A percentile compares a stretch with the other conserved stretches of the same genome.
Evolutionary conservation across 352 stramenopile species (phyloP).

Genomic region (Blastocystis sp.): DNA sequence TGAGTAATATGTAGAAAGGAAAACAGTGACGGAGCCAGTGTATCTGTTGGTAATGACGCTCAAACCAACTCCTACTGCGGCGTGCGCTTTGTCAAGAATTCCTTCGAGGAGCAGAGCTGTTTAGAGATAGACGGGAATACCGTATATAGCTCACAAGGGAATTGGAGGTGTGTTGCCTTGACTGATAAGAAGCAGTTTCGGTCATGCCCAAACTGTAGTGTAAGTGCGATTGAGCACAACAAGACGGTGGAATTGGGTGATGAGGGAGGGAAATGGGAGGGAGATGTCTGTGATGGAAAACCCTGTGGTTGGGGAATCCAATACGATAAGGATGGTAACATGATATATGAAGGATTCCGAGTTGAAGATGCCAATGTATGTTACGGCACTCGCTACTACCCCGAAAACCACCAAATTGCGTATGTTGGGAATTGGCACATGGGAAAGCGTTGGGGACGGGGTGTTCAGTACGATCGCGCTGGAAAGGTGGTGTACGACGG

Average conservation of each 20-base stretch:
- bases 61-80: no score
- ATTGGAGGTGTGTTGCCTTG: no score
- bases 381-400: slow-evolving; percentile 5
- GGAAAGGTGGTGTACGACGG: not conserved
- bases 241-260: not conserved
- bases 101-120: no score
- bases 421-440: not conserved
- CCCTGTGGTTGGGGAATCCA: not conserved
- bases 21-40: no score
- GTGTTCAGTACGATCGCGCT: not conserved
- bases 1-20: no score
- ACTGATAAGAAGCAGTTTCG: not conserved
- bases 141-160: not conserved
- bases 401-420: not conserved
- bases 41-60: no score
- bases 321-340: not conserved
- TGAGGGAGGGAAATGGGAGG: not conserved
- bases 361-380: not conserved
- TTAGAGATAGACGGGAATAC: not conserved
- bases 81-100: no score
- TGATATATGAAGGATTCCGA: not conserved
- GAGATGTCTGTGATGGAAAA: not conserved
- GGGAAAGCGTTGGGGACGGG: not conserved
- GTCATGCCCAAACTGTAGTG: not conserved
- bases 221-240: not conserved